phyloP scores from a whole-genome alignment of 768 basidiomycete genomes.

The Termitomyces sp. region DNA sequence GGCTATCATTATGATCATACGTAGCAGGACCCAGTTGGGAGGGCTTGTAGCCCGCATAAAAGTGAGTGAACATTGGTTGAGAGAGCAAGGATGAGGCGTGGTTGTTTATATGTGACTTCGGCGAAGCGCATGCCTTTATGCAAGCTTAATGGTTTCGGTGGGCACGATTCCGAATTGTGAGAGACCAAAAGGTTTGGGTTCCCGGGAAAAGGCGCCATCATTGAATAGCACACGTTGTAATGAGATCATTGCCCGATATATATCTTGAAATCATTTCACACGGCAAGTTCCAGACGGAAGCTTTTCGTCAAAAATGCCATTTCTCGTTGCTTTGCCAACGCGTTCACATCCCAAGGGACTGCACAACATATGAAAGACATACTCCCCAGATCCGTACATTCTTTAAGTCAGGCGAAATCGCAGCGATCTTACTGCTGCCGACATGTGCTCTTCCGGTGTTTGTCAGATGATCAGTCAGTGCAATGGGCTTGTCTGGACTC shows the following conservation, averaged over 20 bases:
- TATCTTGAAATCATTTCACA: neutral
- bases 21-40: constrained; percentile 6
- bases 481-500: neutral
- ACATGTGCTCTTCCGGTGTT: neutral
- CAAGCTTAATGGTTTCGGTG: constrained; percentile 1
- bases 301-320: neutral
- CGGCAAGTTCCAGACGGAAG: constrained; percentile 5
- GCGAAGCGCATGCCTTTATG: constrained; percentile 8
- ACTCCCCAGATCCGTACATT: neutral
- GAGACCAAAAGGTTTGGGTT: constrained; percentile 7
- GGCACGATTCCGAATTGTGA: constrained; percentile 5
- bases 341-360: neutral
- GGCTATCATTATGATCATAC: constrained; percentile 4
- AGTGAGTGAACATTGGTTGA: constrained; percentile 12
- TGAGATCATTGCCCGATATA: constrained; percentile 7
- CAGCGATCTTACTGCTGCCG: neutral
- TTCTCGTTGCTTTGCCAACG: neutral
- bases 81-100: neutral
- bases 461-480: neutral
- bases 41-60: constrained; percentile 7
- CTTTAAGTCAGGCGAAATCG: neutral
- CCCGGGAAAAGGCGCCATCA: constrained; percentile 16
- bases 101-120: neutral
- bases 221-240: neutral
- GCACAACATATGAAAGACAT: neutral